Evolutionary conservation across 495 filamentous ascomycete genomes (phyloP).

Genomic region (Penicillium egyptiacum): DNA sequence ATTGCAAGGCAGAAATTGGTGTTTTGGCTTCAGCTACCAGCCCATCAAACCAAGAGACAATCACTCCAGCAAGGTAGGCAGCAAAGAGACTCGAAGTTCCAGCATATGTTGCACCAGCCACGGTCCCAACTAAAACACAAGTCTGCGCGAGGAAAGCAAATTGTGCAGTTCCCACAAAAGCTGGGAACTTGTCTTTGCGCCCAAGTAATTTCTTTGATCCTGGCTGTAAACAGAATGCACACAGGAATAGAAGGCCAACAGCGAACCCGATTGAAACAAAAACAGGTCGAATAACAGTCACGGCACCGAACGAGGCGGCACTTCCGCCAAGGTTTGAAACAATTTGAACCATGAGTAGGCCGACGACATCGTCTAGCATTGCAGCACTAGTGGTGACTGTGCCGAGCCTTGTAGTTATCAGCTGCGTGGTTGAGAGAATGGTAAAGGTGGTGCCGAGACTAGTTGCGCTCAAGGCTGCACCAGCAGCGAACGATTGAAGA

Average conservation of each 20-base stretch:
- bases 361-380: conserved; percentile 82
- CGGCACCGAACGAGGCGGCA: conserved; percentile 33
- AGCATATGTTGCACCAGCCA: conserved; percentile 59
- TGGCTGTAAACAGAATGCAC: conserved; percentile 45
- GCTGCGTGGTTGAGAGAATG: conserved; percentile 58
- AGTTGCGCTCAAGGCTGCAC: conserved; percentile 74
- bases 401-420: conserved; percentile 63
- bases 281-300: conserved; percentile 58
- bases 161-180: conserved; percentile 19
- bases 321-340: conserved; percentile 50
- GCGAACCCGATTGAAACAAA: conserved; percentile 59
- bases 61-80: conserved; percentile 65
- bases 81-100: conserved; percentile 71
- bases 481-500: conserved; percentile 70
- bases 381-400: conserved; percentile 69
- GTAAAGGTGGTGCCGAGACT: conserved; percentile 79
- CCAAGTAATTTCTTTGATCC: conserved; percentile 20
- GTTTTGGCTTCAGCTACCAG: conserved; percentile 13
- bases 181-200: conserved; percentile 12
- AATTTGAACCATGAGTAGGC: conserved; percentile 76
- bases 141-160: conserved; percentile 45
- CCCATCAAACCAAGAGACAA: conserved; percentile 56
- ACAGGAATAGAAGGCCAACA: conserved; percentile 45
- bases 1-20: neutral
- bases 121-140: conserved; percentile 49